Evolutionary conservation across 1,284 basidiomycete genomes (phyloP).

Genomic region (Malassezia cuniculi): DNA sequence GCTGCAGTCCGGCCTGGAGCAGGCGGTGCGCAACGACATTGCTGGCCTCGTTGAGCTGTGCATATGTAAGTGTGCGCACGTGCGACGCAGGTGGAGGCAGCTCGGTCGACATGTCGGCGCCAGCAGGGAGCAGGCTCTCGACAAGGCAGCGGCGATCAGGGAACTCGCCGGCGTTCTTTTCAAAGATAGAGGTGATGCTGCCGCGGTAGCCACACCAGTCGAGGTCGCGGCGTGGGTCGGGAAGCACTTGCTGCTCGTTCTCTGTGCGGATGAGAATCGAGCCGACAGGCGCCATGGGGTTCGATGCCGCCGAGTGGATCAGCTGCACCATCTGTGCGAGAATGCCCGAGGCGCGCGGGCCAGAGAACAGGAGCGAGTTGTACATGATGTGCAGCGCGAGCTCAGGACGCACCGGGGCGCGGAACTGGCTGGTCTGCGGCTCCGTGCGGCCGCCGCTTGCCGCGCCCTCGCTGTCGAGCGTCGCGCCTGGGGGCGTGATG

Average conservation of each 20-base stretch:
- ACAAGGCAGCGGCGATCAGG: constrained; percentile 39
- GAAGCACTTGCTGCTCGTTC: constrained; percentile 62
- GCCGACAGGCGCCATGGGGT: constrained; percentile 44
- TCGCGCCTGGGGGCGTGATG: constrained; percentile 42
- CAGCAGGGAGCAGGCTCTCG: constrained; percentile 57
- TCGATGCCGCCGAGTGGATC: constrained; percentile 57
- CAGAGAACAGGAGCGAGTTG: constrained; percentile 86
- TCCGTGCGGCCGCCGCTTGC: not conserved
- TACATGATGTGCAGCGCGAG: constrained; percentile 74
- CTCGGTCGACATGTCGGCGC: constrained; percentile 58
- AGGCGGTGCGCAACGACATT: constrained; percentile 88
- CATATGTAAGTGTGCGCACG: constrained; percentile 60
- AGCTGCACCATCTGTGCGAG: constrained; percentile 75
- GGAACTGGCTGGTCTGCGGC: constrained; percentile 14
- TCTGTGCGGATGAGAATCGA: constrained; percentile 48
- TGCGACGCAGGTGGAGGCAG: constrained; percentile 50
- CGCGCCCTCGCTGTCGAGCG: constrained; percentile 18
- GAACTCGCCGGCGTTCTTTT: constrained; percentile 32
- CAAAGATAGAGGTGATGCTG: constrained; percentile 64
- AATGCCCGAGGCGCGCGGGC: constrained; percentile 61
- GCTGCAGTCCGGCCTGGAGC: constrained; percentile 66
- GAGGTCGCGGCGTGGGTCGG: constrained; percentile 71
- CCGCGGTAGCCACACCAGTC: constrained; percentile 97
- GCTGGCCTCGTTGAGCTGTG: constrained; percentile 66
- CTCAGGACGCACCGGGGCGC: constrained; percentile 48